phyloP scores from a whole-genome alignment of 2,329 filamentous ascomycete genomes.

The Parastagonospora avenae region DNA sequence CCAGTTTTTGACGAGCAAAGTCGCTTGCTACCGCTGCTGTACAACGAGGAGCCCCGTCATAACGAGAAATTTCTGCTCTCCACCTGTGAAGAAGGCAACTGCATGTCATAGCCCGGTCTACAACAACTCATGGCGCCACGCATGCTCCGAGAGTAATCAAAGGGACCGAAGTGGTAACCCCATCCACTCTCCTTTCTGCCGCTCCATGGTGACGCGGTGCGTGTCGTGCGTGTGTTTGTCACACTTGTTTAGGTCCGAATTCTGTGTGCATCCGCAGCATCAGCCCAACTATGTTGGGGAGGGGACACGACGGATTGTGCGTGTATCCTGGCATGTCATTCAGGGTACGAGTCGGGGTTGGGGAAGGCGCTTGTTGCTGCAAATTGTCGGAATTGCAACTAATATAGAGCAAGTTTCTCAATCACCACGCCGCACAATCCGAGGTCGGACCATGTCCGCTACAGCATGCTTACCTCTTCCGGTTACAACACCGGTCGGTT shows the following conservation, averaged over 20 bases:
- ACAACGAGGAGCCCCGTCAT: too few relatives aligned
- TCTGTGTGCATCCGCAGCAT: slow-evolving; percentile 11
- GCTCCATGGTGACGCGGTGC: slow-evolving; percentile 14
- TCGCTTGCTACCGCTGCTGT: too few relatives aligned
- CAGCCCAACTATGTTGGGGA: slow-evolving; percentile 7
- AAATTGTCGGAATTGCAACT: slow-evolving; percentile 23
- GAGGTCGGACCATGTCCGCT: slow-evolving; percentile 26
- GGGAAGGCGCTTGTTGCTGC: slow-evolving; percentile 22
- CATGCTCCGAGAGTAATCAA: background rate
- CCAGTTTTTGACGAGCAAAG: background rate
- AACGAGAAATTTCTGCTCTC: too few relatives aligned
- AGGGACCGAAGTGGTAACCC: slow-evolving; percentile 19
- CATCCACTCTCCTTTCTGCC: slow-evolving; percentile 21
- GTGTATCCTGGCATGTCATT: slow-evolving; percentile 11
- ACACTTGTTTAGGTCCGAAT: slow-evolving; percentile 18
- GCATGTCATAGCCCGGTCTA: too few relatives aligned
- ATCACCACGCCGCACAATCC: slow-evolving; percentile 11
- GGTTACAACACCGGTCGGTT: slow-evolving; percentile 30
- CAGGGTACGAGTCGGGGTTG: slow-evolving; percentile 13
- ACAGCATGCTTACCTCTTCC: slow-evolving; percentile 30
- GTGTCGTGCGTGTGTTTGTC: slow-evolving; percentile 13
- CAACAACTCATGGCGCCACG: too few relatives aligned
- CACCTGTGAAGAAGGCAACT: too few relatives aligned
- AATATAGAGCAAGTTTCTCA: slow-evolving; percentile 30
- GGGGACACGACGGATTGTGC: slow-evolving; percentile 6